A percentile compares a stretch with the other conserved stretches of the same genome.
Conservation (phyloP, 1,284 basidiomycete species). For the Ganoderma resinaceum region DNA sequence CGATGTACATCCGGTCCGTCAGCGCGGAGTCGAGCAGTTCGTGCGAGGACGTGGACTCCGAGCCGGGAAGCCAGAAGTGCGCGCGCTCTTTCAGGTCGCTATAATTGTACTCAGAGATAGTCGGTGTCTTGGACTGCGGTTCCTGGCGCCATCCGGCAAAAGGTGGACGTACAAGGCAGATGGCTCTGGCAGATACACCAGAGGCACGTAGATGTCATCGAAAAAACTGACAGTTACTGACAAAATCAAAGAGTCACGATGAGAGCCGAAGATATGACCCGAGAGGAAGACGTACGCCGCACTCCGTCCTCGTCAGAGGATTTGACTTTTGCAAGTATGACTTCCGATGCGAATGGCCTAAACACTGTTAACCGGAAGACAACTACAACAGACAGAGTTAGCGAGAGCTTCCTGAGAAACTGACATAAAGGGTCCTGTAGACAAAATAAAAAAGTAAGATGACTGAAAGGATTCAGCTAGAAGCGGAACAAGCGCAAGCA, state of each 20-base stretch:
- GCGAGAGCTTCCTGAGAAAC: not conserved
- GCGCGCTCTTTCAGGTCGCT: slow-evolving; percentile 85
- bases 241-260: slow-evolving; percentile 11
- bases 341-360: slow-evolving; percentile 90
- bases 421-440: not conserved
- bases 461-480: not conserved
- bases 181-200: slow-evolving; percentile 76
- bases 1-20: slow-evolving; percentile 85
- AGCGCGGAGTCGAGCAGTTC: slow-evolving; percentile 75
- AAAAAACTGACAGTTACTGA: slow-evolving; percentile 93
- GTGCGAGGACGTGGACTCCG: slow-evolving; percentile 59
- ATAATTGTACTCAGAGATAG: slow-evolving; percentile 14
- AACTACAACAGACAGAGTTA: slow-evolving; percentile 59
- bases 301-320: slow-evolving; percentile 86
- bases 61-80: slow-evolving; percentile 82
- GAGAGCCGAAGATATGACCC: slow-evolving; percentile 2
- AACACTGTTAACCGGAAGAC: slow-evolving; percentile 92
- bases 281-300: slow-evolving; percentile 60
- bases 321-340: slow-evolving; percentile 89
- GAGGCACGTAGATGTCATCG: slow-evolving; percentile 89
- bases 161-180: slow-evolving; percentile 71
- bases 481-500: not conserved
- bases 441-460: not conserved
- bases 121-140: too few relatives aligned
- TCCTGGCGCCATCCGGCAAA: slow-evolving; percentile 1